Evolutionary conservation across 192 early-diverging fungal genomes (phyloP).

Genomic region (Backusella sp.): DNA sequence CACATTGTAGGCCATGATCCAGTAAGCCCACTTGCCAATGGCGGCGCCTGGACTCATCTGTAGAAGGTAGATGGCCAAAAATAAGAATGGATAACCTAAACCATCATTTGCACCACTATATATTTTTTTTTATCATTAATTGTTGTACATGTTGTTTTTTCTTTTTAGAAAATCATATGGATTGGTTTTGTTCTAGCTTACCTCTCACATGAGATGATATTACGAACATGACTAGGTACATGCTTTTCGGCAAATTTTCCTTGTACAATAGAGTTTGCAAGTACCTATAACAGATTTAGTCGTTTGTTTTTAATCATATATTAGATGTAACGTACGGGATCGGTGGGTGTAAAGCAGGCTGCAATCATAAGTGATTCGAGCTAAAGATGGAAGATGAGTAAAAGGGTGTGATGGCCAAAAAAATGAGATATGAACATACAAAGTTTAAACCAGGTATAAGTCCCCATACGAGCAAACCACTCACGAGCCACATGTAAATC

Average conservation of each 20-base stretch:
- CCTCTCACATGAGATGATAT: constrained; percentile 70
- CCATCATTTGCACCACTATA: constrained; percentile 86
- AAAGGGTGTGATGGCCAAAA: not conserved
- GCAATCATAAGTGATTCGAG: constrained; percentile 74
- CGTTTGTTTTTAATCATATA: not conserved
- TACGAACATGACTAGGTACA: constrained; percentile 67
- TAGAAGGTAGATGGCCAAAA: constrained; percentile 70
- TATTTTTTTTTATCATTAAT: too few relatives aligned
- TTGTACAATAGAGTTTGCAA: constrained; percentile 89
- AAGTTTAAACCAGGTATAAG: constrained; percentile 48
- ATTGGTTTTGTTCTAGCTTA: not conserved
- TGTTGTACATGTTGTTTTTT: not conserved
- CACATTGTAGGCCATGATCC: constrained; percentile 75
- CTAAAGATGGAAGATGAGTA: constrained; percentile 26
- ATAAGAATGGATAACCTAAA: constrained; percentile 78
- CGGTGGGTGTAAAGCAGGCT: constrained; percentile 87
- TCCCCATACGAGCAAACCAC: constrained; percentile 58
- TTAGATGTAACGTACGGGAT: constrained; percentile 63
- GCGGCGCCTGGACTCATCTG: constrained; percentile 54
- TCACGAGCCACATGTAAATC: constrained; percentile 78
- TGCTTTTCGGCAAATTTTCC: constrained; percentile 88
- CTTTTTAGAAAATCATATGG: not conserved
- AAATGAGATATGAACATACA: constrained; percentile 39
- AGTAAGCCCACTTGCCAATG: constrained; percentile 71
- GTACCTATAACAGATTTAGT: constrained; percentile 27